A percentile compares a stretch with the other conserved stretches of the same genome.
Evolutionary conservation across 2,329 filamentous ascomycete species (phyloP).

Genomic region (Nemania sp.): DNA sequence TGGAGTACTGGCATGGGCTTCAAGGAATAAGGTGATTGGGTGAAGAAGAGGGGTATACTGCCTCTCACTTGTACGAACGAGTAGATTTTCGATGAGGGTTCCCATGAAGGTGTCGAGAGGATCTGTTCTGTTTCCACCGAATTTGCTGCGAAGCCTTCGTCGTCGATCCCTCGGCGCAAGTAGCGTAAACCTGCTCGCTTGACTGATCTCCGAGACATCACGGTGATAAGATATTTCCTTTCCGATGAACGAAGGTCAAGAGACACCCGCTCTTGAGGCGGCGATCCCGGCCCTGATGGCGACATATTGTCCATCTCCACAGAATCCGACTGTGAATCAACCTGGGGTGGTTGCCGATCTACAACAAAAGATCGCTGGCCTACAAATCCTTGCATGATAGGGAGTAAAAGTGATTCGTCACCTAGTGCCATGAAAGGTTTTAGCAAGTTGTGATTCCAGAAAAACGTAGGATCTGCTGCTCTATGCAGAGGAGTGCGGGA

Average conservation of each 20-base stretch:
- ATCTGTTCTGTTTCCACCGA: slow-evolving; percentile 95
- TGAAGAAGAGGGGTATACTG: slow-evolving; percentile 94
- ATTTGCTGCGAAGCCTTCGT: slow-evolving; percentile 86
- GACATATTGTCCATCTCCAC: slow-evolving; percentile 38
- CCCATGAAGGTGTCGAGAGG: slow-evolving; percentile 71
- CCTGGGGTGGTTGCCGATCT: slow-evolving; percentile 61
- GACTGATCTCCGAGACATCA: slow-evolving; percentile 87
- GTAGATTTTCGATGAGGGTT: slow-evolving; percentile 63
- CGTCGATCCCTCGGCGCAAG: slow-evolving; percentile 85
- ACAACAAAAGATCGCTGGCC: slow-evolving; percentile 82
- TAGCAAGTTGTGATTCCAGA: slow-evolving; percentile 85
- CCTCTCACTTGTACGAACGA: slow-evolving; percentile 88
- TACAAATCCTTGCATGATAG: slow-evolving; percentile 91
- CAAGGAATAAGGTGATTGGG: slow-evolving; percentile 89
- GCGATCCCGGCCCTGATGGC: slow-evolving; percentile 22
- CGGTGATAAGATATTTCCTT: slow-evolving; percentile 73
- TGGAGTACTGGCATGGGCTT: slow-evolving; percentile 84
- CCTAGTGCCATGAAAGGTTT: slow-evolving; percentile 74
- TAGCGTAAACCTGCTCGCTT: slow-evolving; percentile 89
- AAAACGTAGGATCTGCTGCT: slow-evolving; percentile 76
- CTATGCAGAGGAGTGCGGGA: slow-evolving; percentile 67
- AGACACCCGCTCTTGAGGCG: slow-evolving; percentile 29
- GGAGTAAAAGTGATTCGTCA: slow-evolving; percentile 71
- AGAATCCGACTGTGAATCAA: slow-evolving; percentile 46
- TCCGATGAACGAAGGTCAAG: slow-evolving; percentile 50